phyloP scores from a whole-genome alignment of 768 basidiomycete species.

The Auricularia heimuer region DNA sequence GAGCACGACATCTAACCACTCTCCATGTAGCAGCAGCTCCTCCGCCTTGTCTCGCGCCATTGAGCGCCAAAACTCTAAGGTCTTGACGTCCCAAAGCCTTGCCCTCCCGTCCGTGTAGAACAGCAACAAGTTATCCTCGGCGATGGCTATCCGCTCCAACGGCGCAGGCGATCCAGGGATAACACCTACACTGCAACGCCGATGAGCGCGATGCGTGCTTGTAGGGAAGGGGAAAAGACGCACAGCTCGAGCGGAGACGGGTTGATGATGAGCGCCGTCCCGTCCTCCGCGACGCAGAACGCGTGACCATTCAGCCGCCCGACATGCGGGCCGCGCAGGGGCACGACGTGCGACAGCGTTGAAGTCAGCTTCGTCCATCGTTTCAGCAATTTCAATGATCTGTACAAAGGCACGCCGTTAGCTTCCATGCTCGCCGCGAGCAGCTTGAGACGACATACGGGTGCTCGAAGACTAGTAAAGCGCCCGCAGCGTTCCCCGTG shows the following conservation, averaged over 20 bases:
- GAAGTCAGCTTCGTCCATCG: constrained; percentile 66
- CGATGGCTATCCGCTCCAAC: constrained; percentile 51
- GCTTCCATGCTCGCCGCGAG: neutral
- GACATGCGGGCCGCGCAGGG: constrained; percentile 39
- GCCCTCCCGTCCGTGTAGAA: constrained; percentile 69
- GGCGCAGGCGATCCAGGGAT: constrained; percentile 75
- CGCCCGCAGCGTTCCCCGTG: constrained; percentile 72
- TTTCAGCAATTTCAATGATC: constrained; percentile 54
- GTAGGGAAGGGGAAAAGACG: constrained; percentile 20
- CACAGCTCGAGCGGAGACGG: constrained; percentile 73
- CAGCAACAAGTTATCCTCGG: constrained; percentile 61
- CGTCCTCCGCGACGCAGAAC: constrained; percentile 65
- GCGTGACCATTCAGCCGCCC: constrained; percentile 58
- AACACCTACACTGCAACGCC: constrained; percentile 49
- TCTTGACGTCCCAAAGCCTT: constrained; percentile 78
- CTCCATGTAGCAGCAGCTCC: constrained; percentile 59
- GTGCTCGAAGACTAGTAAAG: constrained; percentile 61
- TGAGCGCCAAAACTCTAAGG: constrained; percentile 76
- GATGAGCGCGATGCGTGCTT: neutral
- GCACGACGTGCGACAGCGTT: constrained; percentile 49
- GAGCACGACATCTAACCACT: constrained; percentile 64
- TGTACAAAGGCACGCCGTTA: constrained; percentile 17
- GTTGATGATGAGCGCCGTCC: constrained; percentile 72
- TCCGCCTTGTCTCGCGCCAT: constrained; percentile 67
- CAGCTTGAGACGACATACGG: constrained; percentile 33